Base-by-base conservation (phyloP, 148 eudicot genomes). In the Cornus suecica region DNA sequence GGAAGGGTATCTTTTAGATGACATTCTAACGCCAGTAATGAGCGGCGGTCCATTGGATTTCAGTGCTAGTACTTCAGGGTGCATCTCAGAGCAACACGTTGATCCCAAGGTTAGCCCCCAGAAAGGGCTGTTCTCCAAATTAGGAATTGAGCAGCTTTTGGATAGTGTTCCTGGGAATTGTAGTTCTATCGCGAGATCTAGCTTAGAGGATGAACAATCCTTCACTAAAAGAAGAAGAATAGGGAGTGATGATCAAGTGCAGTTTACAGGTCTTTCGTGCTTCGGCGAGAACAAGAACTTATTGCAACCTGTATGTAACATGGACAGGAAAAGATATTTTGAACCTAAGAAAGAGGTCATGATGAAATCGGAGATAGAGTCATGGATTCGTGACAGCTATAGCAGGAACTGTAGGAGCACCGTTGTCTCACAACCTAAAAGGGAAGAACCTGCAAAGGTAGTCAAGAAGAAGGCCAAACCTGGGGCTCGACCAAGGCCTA, bases 401-500 rank as follows among this genome's bases (percentile, higher is more conserved):
- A 80, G 80, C 79, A 77, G 68, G 52, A 82, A 82, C 64, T 71
- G 75, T 41, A 79, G 81, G 72, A 87, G 85, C 77, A 85, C 85
- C 69, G 66, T 80, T 45, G 80, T 74, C 58, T 71, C 85, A 67
- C 82, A 80, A 70, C 77, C 71, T 56, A 87, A 75, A 73, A 84
- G 69, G 63, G 83, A 80, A 41, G 87, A 86, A 31, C 74, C 84
- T 67, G 61, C 74, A 14, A 92, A 92, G 74, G 37, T 65, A 25
- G 58, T 63, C 54, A 94, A 87, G 86, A 95, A 90, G 78, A 88
- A 87, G 78, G 91, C 90, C 51, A 87, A 82, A 83, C 88, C 93
- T 5, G 97, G 97, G 64, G 79, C 87, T 22, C 85, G 85, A 63
- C 94, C 93, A 1, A 91, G 92, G 89, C 94, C 94, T 30, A 93